Conservation (phyloP, 805 yeast genomes). For the Lachancea sp. region DNA sequence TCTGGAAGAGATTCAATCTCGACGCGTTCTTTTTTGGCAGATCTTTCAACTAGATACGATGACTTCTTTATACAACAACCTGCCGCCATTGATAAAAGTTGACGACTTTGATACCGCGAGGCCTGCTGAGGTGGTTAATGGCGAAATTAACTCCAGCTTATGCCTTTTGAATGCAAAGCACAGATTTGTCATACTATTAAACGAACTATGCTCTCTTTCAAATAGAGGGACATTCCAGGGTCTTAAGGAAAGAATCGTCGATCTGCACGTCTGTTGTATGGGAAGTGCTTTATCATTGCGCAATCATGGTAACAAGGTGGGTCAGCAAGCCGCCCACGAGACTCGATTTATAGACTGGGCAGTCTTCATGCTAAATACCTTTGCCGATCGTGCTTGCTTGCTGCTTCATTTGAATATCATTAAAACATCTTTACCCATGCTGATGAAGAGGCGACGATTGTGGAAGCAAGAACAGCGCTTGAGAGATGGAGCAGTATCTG, state of each 20-base stretch:
- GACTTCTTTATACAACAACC: constrained; percentile 48
- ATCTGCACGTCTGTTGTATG: constrained; percentile 45
- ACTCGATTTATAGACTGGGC: constrained; percentile 42
- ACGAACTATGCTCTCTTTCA: constrained; percentile 43
- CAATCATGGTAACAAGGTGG: constrained; percentile 13
- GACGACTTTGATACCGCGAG: constrained; percentile 53
- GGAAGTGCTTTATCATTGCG: constrained; percentile 41
- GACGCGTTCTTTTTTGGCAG: constrained; percentile 64
- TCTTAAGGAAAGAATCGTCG: constrained; percentile 43
- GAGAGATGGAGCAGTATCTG: not conserved
- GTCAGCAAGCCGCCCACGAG: constrained; percentile 34
- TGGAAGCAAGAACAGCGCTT: constrained; percentile 5
- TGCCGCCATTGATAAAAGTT: constrained; percentile 46
- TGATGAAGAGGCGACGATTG: constrained; percentile 9
- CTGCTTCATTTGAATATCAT: constrained; percentile 37
- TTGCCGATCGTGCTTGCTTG: constrained; percentile 48
- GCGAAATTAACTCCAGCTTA: constrained; percentile 38
- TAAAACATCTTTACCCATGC: constrained; percentile 11
- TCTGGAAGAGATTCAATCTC: constrained; percentile 42
- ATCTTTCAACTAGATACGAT: constrained; percentile 53
- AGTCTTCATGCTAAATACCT: constrained; percentile 43
- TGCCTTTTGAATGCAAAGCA: constrained; percentile 50
- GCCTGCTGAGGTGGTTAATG: constrained; percentile 41
- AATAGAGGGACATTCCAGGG: constrained; percentile 44
- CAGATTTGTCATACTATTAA: constrained; percentile 44